These are phyloP conservation scores for Malassezia nana DNA, from an alignment of 1,284 basidiomycete species.

Conservation along the genomic window DNA sequence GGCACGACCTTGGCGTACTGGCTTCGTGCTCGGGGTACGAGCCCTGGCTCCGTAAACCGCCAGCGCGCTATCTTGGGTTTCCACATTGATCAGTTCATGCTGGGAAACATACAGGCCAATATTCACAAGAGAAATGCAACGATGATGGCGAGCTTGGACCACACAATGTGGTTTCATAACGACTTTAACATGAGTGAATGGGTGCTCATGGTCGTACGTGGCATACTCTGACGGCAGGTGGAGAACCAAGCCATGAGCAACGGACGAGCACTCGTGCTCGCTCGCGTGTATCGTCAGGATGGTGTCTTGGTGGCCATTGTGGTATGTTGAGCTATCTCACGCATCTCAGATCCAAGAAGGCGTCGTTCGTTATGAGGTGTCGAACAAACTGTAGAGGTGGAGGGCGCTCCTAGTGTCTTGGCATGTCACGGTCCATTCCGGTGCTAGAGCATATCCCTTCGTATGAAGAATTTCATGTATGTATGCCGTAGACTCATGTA, in stretches of 20 bases:
- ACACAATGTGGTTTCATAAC: conserved; percentile 46
- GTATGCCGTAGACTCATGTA: not conserved
- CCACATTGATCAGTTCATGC: conserved; percentile 23
- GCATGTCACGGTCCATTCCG: not conserved
- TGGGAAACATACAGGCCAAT: conserved; percentile 29
- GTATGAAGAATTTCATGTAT: conserved; percentile 24
- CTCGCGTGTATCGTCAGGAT: conserved; percentile 36
- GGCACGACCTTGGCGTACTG: conserved; percentile 43
- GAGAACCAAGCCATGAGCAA: conserved; percentile 41
- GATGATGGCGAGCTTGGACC: conserved; percentile 47
- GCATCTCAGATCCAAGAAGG: conserved; percentile 14
- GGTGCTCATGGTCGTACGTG: conserved; percentile 37
- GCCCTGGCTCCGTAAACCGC: conserved; percentile 26
- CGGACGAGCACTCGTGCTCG: conserved; percentile 38
- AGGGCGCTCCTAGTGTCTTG: not conserved
- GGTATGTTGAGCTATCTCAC: conserved; percentile 11
- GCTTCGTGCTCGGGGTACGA: conserved; percentile 31
- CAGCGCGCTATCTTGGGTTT: conserved; percentile 39
- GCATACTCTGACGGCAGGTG: conserved; percentile 20
- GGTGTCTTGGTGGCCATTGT: conserved; percentile 39
- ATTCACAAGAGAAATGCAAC: conserved; percentile 25
- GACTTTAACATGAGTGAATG: conserved; percentile 38
- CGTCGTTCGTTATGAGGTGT: conserved; percentile 4
- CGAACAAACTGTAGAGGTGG: not conserved
- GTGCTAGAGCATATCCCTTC: conserved; percentile 17